phyloP scores from a whole-genome alignment of 352 stramenopile genomes.

The Globisporangium okanoganense region DNA sequence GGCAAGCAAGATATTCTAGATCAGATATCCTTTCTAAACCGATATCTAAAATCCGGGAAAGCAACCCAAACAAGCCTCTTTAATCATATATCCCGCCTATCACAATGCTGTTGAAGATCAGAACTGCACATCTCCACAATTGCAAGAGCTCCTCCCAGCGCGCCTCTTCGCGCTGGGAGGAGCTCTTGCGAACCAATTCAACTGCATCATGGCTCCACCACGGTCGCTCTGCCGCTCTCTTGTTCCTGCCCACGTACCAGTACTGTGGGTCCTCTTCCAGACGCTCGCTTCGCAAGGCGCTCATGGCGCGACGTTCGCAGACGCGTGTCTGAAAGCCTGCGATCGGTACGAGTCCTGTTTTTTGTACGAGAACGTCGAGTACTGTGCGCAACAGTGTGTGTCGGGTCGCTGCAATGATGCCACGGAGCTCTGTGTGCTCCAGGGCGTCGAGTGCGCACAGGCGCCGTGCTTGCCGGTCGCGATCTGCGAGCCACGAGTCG shows the following conservation, averaged over 20 bases:
- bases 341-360: slow-evolving; percentile 40
- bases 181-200: too few relatives aligned
- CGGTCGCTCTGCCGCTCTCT: neutral
- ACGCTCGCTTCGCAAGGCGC: neutral
- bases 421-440: slow-evolving; percentile 34
- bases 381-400: slow-evolving; percentile 37
- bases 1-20: neutral
- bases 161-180: neutral
- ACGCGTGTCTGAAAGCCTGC: slow-evolving; percentile 18
- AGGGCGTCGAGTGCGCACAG: slow-evolving; percentile 28
- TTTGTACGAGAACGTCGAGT: slow-evolving; percentile 37
- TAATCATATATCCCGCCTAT: neutral
- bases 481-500: slow-evolving; percentile 32
- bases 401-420: slow-evolving; percentile 36
- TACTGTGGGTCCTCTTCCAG: neutral
- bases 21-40: neutral
- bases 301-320: slow-evolving; percentile 3
- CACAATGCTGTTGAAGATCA: neutral
- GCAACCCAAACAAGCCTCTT: neutral
- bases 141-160: neutral
- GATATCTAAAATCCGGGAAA: neutral
- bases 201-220: too few relatives aligned
- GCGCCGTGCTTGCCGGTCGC: slow-evolving; percentile 42
- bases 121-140: neutral
- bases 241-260: neutral